Evolutionary conservation across 2,329 filamentous ascomycete species (phyloP), one percentile per base, ranked within the genome.

Genomic region (Tothia fuscella): DNA sequence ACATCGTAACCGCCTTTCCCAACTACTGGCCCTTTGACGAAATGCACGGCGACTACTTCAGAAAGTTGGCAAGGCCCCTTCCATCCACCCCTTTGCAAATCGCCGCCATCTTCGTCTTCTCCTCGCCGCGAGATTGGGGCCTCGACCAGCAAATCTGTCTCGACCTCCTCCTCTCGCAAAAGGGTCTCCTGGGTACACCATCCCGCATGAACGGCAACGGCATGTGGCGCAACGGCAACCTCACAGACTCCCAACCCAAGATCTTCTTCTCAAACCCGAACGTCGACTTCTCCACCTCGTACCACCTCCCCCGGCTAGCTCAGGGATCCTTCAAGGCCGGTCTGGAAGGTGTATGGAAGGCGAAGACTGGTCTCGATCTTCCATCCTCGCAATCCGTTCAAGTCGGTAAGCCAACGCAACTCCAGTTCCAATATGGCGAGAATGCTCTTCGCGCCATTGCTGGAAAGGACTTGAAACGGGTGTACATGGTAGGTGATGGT

Each of bases 91-190:
- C n/a, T n/a, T n/a, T n/a, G n/a, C 53, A 50, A 7, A 81, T 98
- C 50, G 86, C 93, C 55, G 87, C 88, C 22, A 76, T 96, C 22
- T 82, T 96, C 53, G 82, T 95, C 6, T 95, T 88, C 71, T 93
- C 93, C 58, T 89, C 96, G 61, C 88, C 91, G 3, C 76, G 89
- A 43, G 89, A 96, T 65, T 96, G 91, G 91, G 87, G 83, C 1
- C 71, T 95, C 9, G 89, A 95, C 59, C 77, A 78, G 3, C 83
- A 93, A 56, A 66, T 96, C 51, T 81, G 96, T 44, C 61, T 81
- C 42, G 91, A 96, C 59, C 65, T 94, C 9, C 66, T 96, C 5
- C 69, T 93, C 30, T 93, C 88, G 1, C 68, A 75, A 14, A 53
- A 71, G n/a, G 91, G 91, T 14, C 74, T 84, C 44, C 57, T 93